Conservation (phyloP, 257 asterid species). For the Striga asiatica region DNA sequence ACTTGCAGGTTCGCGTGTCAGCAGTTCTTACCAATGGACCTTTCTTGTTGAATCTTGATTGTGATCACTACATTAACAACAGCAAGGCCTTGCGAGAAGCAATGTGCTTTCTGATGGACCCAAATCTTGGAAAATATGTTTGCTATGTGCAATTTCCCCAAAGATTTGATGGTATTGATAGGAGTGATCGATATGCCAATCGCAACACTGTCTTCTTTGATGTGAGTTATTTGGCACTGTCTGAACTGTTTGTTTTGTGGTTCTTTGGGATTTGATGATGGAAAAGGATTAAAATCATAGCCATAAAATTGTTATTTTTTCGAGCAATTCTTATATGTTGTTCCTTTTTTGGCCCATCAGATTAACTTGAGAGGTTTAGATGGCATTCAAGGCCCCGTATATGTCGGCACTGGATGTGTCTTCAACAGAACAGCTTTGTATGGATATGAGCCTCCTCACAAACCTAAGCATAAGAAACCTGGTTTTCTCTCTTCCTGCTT, state of each 20-base stretch:
- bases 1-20: constrained; percentile 77
- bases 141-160: constrained; percentile 98
- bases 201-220: constrained; percentile 97
- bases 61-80: constrained; percentile 92
- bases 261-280: too few relatives aligned
- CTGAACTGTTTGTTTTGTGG: background rate
- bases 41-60: constrained; percentile 97
- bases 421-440: constrained; percentile 79
- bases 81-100: constrained; percentile 95
- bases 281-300: too few relatives aligned
- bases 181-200: constrained; percentile 88
- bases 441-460: constrained; percentile 82
- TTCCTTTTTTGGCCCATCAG: constrained; percentile 25
- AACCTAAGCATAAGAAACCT: constrained; percentile 64
- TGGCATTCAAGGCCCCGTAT: constrained; percentile 93
- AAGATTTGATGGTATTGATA: constrained; percentile 95
- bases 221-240: constrained; percentile 29
- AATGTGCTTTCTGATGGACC: constrained; percentile 98
- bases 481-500: constrained; percentile 59
- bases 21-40: constrained; percentile 98
- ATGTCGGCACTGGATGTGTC: constrained; percentile 94
- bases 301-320: too few relatives aligned
- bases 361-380: constrained; percentile 92
- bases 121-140: constrained; percentile 73
- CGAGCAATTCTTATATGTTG: too few relatives aligned